A percentile compares a stretch with the other conserved stretches of the same genome.
These are phyloP conservation scores for Syzygium jambos DNA, from an alignment of 345 rosid genomes.

Conservation along the genomic window DNA sequence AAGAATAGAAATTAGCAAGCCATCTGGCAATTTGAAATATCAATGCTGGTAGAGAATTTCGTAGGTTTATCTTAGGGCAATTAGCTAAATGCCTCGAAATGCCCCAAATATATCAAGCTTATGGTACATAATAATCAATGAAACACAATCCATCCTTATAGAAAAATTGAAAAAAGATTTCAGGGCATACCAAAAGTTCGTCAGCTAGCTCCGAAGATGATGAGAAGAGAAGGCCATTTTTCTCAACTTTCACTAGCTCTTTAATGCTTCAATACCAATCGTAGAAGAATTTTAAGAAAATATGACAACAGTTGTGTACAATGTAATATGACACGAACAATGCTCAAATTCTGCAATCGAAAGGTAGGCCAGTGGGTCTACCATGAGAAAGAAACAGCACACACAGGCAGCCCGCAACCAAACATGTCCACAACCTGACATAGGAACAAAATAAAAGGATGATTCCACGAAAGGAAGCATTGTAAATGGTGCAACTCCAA, in stretches of 20 bases:
- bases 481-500: background rate
- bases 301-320: background rate
- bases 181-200: slow-evolving; percentile 54
- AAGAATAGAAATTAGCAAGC: background rate
- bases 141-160: background rate
- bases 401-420: slow-evolving; percentile 95
- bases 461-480: background rate
- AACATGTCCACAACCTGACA: slow-evolving; percentile 96
- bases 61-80: background rate
- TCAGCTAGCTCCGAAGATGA: slow-evolving; percentile 89
- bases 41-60: background rate
- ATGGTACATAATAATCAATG: background rate
- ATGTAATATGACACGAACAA: background rate
- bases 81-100: background rate
- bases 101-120: background rate
- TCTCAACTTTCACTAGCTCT: slow-evolving; percentile 72
- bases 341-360: background rate
- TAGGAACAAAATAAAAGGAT: background rate
- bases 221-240: slow-evolving; percentile 92
- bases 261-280: slow-evolving; percentile 46
- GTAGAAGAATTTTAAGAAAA: background rate
- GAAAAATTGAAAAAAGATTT: background rate
- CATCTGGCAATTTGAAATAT: background rate
- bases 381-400: slow-evolving; percentile 96
- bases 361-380: slow-evolving; percentile 3